These are phyloP conservation scores for Nissolia schottii DNA, from an alignment of 306 rosid genomes.

Conservation along the genomic window DNA sequence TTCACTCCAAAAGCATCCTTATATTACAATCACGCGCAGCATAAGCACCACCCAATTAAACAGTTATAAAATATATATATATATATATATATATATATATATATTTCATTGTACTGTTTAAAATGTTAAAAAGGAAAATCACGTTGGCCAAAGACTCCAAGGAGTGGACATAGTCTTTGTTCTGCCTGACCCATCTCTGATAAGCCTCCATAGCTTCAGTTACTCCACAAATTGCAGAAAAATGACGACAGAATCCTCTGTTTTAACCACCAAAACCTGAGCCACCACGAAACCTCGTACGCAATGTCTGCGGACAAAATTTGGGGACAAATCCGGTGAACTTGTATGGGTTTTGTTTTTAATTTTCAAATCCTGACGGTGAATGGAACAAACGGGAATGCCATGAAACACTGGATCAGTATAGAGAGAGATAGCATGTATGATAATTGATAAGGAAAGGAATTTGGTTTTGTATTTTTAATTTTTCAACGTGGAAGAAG, in stretches of 20 bases:
- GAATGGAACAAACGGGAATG: not conserved
- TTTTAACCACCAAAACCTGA: not conserved
- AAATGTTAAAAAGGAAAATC: conserved; percentile 3
- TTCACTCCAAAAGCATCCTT: not conserved
- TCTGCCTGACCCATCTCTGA: conserved; percentile 67
- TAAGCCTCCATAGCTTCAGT: conserved; percentile 54
- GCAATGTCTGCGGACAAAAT: not conserved
- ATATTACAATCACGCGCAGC: not conserved
- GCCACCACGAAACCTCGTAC: not conserved
- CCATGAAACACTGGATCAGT: not conserved
- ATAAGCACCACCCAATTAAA: not conserved
- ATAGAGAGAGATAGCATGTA: no score
- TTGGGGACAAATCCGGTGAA: not conserved
- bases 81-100: no score
- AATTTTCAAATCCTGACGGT: not conserved
- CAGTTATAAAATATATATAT: not conserved
- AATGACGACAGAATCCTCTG: not conserved
- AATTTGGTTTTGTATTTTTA: no score
- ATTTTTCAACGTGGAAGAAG: no score
- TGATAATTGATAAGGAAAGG: no score
- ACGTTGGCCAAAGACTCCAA: conserved; percentile 72
- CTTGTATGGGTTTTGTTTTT: not conserved
- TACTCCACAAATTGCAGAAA: not conserved
- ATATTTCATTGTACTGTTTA: not conserved
- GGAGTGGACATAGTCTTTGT: conserved; percentile 60